Conservation (phyloP, 2,329 filamentous ascomycete species). For the Diaporthe eres region DNA sequence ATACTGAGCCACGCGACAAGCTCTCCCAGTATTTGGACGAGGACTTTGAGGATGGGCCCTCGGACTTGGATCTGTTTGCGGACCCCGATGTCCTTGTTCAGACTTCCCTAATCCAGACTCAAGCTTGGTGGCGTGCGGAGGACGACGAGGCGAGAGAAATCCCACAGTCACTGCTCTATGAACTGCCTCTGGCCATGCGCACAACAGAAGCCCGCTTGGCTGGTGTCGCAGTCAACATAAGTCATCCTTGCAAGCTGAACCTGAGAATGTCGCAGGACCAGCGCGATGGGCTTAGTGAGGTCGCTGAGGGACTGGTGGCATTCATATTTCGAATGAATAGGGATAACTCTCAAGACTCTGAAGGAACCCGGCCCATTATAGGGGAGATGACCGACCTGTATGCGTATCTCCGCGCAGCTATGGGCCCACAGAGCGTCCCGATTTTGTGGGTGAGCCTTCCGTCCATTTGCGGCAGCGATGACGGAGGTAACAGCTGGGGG, state of each 20-base stretch:
- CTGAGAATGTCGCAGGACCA: neutral
- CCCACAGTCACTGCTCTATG: neutral
- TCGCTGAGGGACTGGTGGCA: neutral
- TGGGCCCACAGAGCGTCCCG: no score
- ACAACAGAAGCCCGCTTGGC: neutral
- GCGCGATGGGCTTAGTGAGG: neutral
- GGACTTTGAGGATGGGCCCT: no score
- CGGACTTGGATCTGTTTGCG: neutral
- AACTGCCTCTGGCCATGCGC: neutral
- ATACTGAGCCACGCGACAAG: no score
- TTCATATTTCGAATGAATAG: neutral
- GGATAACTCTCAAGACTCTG: no score
- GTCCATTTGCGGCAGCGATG: no score
- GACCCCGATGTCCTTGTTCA: neutral
- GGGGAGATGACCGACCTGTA: no score
- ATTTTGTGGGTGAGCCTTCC: no score
- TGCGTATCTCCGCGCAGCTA: no score
- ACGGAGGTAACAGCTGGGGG: no score
- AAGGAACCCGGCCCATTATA: neutral
- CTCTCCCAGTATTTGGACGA: no score
- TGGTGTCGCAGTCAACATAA: neutral
- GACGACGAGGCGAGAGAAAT: no score
- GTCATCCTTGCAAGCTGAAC: fast-evolving
- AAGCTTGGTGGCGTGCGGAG: neutral
- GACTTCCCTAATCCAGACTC: no score